Evolutionary conservation across 139 green algal species (phyloP).

Genomic region (Nannochloris sp.): DNA sequence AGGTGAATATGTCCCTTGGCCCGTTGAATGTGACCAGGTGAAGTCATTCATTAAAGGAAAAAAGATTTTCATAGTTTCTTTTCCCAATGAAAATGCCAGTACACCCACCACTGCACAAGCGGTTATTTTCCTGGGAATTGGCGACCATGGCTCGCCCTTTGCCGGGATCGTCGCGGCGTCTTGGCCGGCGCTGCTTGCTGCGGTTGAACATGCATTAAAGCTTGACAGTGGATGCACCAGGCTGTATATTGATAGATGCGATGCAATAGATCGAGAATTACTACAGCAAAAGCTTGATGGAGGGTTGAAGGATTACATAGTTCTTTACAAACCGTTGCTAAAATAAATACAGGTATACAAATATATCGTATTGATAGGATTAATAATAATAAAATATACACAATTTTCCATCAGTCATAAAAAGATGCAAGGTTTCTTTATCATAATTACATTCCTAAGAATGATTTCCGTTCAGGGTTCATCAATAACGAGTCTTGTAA

Average conservation of each 20-base stretch:
- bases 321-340: not conserved
- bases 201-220: not conserved
- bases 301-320: not conserved
- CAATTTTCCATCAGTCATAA: not conserved
- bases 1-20: too few species aligned
- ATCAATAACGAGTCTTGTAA: slow-evolving; percentile 39
- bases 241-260: slow-evolving; percentile 15
- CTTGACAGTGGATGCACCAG: not conserved
- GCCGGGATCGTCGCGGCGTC: slow-evolving; percentile 12
- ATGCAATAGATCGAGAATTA: not conserved
- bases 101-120: too few species aligned
- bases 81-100: too few species aligned
- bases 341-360: not conserved
- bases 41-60: too few species aligned
- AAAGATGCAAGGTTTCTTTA: not conserved
- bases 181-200: not conserved
- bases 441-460: slow-evolving; percentile 8
- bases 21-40: too few species aligned
- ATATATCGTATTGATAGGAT: not conserved
- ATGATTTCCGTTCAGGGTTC: slow-evolving; percentile 25
- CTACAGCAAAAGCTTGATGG: not conserved
- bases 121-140: not conserved
- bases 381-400: not conserved
- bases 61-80: too few species aligned
- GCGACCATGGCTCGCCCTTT: not conserved